Base-by-base conservation (phyloP, 2,329 filamentous ascomycete species). In the Diaporthe sp. region DNA sequence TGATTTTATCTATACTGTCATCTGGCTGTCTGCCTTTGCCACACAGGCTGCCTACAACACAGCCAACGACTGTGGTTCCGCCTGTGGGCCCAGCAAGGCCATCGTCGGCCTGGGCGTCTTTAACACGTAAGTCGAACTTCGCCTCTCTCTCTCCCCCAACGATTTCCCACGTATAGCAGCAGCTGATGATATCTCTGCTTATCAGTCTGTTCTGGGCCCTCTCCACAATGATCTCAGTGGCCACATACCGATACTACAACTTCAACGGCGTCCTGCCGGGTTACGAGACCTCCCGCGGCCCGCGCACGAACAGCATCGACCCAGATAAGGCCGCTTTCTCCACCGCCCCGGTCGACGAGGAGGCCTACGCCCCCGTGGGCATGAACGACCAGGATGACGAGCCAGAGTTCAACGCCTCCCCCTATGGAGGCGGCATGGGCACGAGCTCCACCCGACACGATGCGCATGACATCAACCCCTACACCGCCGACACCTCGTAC, bases 281-380 rank as follows among this genome's bases (percentile, higher is more conserved):
- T 73, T 92, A 92, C 81, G 89, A 91, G 78, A 85, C 85, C 70
- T 50, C 68, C 56, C 74, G 74, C 55, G 80, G 81, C 75, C 80
- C 80, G 75, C 82, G 81, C 77, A 77, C 75, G 74, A 82, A 85
- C 77, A 89, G 90, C 83, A 92, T 92, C 77, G 91, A 93, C 80
- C 91, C 91, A 0, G 91, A 93, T 82, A 92, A 92, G 85, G 91
- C 91, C 37, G 91, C 91, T 75, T 93, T 93, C 83, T 92, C 90
- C 73, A 92, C 91, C 82, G 90, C 89, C 19, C 90, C 90, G n/a
- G 89, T 91, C 79, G 90, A 91, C 78, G 91, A 93, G 77, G 91
- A 92, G 79, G 88, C 89, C 56, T 93, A 93, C 79, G 89, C 91
- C 68, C 89, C 89, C 19, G 87, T 92, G 75, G 87, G 91, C 81